Evolutionary conservation across 2,329 filamentous ascomycete genomes (phyloP).

Genomic region (Paecilomyces variotii): DNA sequence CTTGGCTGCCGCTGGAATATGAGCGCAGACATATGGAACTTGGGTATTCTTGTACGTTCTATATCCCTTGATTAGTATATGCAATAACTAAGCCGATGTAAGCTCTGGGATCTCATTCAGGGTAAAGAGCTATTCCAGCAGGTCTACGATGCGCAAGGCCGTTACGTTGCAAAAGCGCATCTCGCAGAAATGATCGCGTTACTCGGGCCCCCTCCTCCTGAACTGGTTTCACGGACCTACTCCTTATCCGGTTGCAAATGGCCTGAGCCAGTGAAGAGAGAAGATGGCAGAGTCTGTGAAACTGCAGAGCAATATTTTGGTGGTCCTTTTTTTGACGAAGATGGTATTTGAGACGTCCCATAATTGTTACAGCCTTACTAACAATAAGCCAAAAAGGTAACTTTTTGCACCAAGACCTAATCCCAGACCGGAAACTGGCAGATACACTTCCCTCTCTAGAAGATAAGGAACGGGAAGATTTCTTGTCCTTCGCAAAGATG

Average conservation of each 20-base stretch:
- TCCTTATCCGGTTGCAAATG: too few species aligned
- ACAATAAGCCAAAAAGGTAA: constrained; percentile 3
- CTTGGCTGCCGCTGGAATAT: constrained; percentile 25
- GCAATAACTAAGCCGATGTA: too few species aligned
- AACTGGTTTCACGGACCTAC: too few species aligned
- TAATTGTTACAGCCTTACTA: too few species aligned
- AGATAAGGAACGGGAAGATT: constrained; percentile 17
- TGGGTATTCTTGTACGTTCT: constrained; percentile 22
- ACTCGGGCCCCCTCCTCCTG: background rate
- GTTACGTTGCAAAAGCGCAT: constrained; percentile 2
- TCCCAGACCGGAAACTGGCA: constrained; percentile 9
- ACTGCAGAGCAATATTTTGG: too few species aligned
- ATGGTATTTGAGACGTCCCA: too few species aligned
- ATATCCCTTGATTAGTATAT: too few species aligned
- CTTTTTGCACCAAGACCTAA: constrained; percentile 10
- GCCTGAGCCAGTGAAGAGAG: too few species aligned
- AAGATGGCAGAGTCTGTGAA: too few species aligned
- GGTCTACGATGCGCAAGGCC: background rate
- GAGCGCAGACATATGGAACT: constrained; percentile 31
- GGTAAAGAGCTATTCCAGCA: too few species aligned
- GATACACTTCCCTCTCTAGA: constrained; percentile 12
- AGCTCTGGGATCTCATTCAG: too few species aligned
- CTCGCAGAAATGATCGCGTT: constrained; percentile 1
- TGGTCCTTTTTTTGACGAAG: too few species aligned
- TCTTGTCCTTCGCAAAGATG: constrained; percentile 17